phyloP scores from a whole-genome alignment of 2,329 filamentous ascomycete genomes.

The Talaromyces piceae region DNA sequence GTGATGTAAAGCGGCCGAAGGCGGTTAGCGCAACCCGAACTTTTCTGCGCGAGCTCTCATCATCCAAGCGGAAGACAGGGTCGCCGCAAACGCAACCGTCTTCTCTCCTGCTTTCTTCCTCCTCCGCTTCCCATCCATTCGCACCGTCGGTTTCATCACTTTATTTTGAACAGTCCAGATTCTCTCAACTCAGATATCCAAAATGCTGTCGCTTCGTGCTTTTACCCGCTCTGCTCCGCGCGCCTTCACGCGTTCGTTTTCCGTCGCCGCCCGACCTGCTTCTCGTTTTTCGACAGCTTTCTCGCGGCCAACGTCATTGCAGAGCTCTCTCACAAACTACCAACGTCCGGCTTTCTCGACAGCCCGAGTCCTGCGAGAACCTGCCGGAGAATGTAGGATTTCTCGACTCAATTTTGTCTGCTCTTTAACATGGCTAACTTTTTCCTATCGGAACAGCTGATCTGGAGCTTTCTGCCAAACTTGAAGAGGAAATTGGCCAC shows the following conservation, averaged over 20 bases:
- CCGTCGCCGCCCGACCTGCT: constrained; percentile 40
- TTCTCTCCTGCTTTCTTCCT: not conserved
- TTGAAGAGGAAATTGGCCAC: constrained; percentile 73
- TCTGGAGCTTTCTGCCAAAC: constrained; percentile 75
- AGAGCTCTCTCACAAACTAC: constrained; percentile 4
- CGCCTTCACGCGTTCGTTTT: constrained; percentile 50
- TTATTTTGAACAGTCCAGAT: no score
- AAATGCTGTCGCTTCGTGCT: constrained; percentile 63
- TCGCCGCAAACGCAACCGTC: constrained; percentile 1
- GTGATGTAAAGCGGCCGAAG: not conserved
- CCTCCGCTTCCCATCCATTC: not conserved
- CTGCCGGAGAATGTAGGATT: constrained; percentile 38
- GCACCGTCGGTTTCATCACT: not conserved
- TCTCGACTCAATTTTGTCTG: not conserved
- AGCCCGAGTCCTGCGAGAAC: constrained; percentile 33
- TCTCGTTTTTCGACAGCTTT: constrained; percentile 41
- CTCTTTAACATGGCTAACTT: constrained; percentile 3
- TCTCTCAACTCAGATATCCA: constrained; percentile 21
- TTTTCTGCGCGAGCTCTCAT: constrained; percentile 15
- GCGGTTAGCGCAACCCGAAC: constrained; percentile 18
- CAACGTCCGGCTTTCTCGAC: constrained; percentile 42
- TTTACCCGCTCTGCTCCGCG: constrained; percentile 62
- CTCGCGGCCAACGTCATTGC: constrained; percentile 43
- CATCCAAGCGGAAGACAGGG: no score
- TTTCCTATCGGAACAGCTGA: constrained; percentile 45